phyloP scores from a whole-genome alignment of 2,329 filamentous ascomycete genomes.

The Ambrosiella xylebori region DNA sequence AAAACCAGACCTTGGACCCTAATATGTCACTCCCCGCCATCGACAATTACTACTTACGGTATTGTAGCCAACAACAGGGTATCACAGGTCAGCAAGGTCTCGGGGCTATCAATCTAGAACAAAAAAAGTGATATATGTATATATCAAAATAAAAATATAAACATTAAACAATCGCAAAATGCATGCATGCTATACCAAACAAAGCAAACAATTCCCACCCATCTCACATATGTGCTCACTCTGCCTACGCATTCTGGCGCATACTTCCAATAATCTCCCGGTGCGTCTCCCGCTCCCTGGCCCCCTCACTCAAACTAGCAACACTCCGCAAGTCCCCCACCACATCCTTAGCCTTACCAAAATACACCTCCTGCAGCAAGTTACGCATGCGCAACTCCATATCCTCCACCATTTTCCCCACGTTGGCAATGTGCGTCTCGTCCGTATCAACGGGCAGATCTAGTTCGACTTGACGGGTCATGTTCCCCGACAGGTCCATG shows the following conservation, averaged over 20 bases:
- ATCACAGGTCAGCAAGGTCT: too few relatives aligned
- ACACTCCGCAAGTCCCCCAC: slow-evolving; percentile 88
- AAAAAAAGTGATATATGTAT: background rate
- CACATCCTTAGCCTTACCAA: slow-evolving; percentile 97
- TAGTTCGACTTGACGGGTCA: slow-evolving; percentile 91
- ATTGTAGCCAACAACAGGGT: too few relatives aligned
- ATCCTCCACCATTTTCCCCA: slow-evolving; percentile 86
- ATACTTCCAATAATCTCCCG: slow-evolving; percentile 66
- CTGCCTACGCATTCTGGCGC: slow-evolving; percentile 16
- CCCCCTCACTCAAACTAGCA: slow-evolving; percentile 65
- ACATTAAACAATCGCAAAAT: background rate
- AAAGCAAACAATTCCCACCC: background rate
- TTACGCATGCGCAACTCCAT: slow-evolving; percentile 99
- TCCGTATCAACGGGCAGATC: slow-evolving; percentile 82
- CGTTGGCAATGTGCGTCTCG: slow-evolving; percentile 86
- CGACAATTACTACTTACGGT: too few relatives aligned
- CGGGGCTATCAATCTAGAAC: background rate
- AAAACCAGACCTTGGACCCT: too few relatives aligned
- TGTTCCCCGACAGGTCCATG: slow-evolving; percentile 89
- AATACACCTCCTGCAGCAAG: slow-evolving; percentile 94
- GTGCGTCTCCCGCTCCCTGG: slow-evolving; percentile 69
- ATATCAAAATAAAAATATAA: background rate
- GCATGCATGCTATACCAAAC: background rate
- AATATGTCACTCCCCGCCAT: too few relatives aligned
- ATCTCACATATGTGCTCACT: background rate